Base-by-base conservation (phyloP, 345 rosid genomes). In the Clausena lansium region DNA sequence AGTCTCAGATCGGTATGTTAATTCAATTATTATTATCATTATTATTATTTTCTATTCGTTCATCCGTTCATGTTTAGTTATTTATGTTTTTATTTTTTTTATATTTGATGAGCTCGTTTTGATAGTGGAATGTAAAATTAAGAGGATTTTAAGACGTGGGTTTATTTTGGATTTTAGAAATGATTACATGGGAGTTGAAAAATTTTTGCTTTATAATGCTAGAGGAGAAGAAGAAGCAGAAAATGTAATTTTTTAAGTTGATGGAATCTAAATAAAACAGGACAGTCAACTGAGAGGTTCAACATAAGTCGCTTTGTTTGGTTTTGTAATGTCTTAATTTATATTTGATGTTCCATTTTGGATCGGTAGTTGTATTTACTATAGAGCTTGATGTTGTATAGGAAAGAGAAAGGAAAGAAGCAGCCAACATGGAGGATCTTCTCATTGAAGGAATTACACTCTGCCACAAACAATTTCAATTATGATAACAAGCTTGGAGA, bases 401-500 rank as follows among this genome's bases (percentile, higher is more conserved):
- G 98, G 81, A 89, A 84, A 68, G 86, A 85, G 75, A 78, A 83
- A 76, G 84, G 82, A 63, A 92, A 90, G 87, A 87, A 88, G 74
- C 90, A 88, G 81, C 81, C 87, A 20, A 81, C 90, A 25, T 92
- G 99, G 98, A 88, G 97, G 80, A 81, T 89, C 54, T 96, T 94
- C 76, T 92, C 98, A 61, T 83, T 96, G 45, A 96, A 92, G 84
- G 98, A 96, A 67, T 82, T 96, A 71, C 98, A 92, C 71, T 84
- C 99, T 54, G 99, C 99, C 28, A 96, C 99, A 0, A 96, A 96
- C 88, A 96, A 89, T 79, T 96, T 96, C 67, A 94, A 96, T 83
- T 94, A 94, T 28, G 99, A 96, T 80, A 96, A 96, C 81, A 96
- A 96, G 86, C 93, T 94, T 7, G 98, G 99, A 77, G 99, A 96